Conservation (phyloP, 2,329 filamentous ascomycete genomes). For the Calonectria hawksworthii region DNA sequence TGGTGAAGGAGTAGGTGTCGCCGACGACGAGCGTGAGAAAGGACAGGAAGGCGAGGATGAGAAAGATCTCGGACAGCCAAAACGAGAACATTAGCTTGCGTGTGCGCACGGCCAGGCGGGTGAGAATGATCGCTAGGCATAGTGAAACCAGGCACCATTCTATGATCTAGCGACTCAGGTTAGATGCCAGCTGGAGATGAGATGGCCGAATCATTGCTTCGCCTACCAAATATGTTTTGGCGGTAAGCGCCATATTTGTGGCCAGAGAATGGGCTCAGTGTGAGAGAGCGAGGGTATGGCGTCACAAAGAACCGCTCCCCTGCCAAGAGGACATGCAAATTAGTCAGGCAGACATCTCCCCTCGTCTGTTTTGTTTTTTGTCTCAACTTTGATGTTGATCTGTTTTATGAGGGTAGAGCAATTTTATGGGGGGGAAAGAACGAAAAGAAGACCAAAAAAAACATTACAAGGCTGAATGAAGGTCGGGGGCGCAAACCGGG, state of each 20-base stretch:
- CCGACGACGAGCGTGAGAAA: not conserved
- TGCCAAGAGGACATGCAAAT: not conserved
- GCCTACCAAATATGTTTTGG: not conserved
- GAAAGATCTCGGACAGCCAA: not conserved
- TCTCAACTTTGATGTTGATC: no score
- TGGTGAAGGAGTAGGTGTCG: not conserved
- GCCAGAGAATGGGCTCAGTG: no score
- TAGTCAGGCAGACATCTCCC: not conserved
- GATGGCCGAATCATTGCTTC: no score
- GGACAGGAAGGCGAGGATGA: not conserved
- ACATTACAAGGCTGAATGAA: no score
- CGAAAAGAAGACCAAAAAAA: not conserved
- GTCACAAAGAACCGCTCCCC: not conserved
- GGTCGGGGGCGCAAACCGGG: not conserved
- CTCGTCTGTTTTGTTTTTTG: not conserved
- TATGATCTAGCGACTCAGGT: not conserved
- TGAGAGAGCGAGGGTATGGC: not conserved
- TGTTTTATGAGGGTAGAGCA: not conserved
- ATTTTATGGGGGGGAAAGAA: not conserved
- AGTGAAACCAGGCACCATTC: not conserved
- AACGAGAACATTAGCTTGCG: not conserved
- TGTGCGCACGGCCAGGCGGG: not conserved
- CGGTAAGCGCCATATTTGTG: not conserved
- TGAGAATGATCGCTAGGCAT: not conserved
- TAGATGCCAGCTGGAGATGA: not conserved